phyloP scores from a whole-genome alignment of 495 filamentous ascomycete genomes.

The Pseudevernia furfuracea region DNA sequence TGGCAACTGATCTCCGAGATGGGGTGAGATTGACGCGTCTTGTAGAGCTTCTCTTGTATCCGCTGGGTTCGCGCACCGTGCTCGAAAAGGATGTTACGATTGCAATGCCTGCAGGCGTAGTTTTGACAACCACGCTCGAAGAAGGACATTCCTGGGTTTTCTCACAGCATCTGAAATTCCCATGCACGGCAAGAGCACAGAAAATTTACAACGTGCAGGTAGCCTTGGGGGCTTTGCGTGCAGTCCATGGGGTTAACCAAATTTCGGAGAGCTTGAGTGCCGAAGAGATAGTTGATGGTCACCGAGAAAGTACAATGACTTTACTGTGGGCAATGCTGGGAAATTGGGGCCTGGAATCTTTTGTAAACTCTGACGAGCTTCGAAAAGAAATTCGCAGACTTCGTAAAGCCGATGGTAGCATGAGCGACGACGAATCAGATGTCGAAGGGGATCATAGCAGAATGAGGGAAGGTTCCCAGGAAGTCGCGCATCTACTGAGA shows the following conservation, averaged over 20 bases:
- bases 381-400: slow-evolving; percentile 44
- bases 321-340: slow-evolving; percentile 57
- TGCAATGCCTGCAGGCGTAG: slow-evolving; percentile 25
- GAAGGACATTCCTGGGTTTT: slow-evolving; percentile 38
- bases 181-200: slow-evolving; percentile 48
- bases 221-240: slow-evolving; percentile 46
- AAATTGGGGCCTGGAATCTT: slow-evolving; percentile 45
- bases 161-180: slow-evolving; percentile 53
- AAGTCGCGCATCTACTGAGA: slow-evolving; percentile 40
- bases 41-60: slow-evolving; percentile 52
- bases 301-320: slow-evolving; percentile 58
- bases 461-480: slow-evolving; percentile 4
- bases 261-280: slow-evolving; percentile 40
- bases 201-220: slow-evolving; percentile 56
- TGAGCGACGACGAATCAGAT: slow-evolving; percentile 10
- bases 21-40: slow-evolving; percentile 53
- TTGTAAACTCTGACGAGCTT: slow-evolving; percentile 51
- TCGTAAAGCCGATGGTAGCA: slow-evolving; percentile 25
- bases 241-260: slow-evolving; percentile 31
- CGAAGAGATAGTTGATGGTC: slow-evolving; percentile 59
- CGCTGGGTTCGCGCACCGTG: slow-evolving; percentile 25
- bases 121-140: slow-evolving; percentile 20
- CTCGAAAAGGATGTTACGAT: slow-evolving; percentile 27
- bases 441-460: slow-evolving; percentile 1
- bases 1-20: slow-evolving; percentile 59